Base-by-base conservation (phyloP, 2,329 filamentous ascomycete species). In the Aspergillus clavatus region DNA sequence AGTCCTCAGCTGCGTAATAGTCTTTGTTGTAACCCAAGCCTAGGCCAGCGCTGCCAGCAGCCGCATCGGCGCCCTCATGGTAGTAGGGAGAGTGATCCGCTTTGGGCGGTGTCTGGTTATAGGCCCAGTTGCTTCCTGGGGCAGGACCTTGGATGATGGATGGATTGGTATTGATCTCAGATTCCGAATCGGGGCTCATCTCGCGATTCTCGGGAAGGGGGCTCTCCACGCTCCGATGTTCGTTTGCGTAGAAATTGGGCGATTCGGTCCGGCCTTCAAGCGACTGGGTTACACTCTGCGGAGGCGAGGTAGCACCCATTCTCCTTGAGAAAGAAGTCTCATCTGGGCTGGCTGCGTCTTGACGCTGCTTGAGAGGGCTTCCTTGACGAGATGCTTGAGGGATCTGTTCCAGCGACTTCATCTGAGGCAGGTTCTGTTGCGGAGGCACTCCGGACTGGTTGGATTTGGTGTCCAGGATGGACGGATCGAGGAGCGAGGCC, bases 401-500 rank as follows among this genome's bases (percentile, higher is more conserved):
- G 10, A 42, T 47, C n/a, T 50, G 59, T 31, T 62, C 58, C 28
- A 50, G 43, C 2, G 49, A 46, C 21, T 43, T 52, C 6, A 46
- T 76, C 69, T 57, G 72, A 55, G 46, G 69, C 51, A 47, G 59
- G 57, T 51, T 68, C 54, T 50, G 75, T 42, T 62, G 59, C 7
- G 68, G 77, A 21, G 78, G 74, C 50, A 55, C 47, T 19, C 47
- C 61, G 22, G 70, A 72, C 19, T 71, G 69, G 24, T 72, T 74
- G 10, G 81, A 83, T 7, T 74, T 76, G 11, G 70, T 72, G 3
- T 82, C 90, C 42, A 95, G 63, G 10, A 84, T 79, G 2, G 89
- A 94, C 0, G 89, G 91, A 14, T 89, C 88, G 56, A 93, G 85
- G 5, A 97, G 73, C 12, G 90, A 96, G 6, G 91, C 91, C 8